These are phyloP conservation scores for Gyromitra esculenta DNA, from an alignment of 2,329 filamentous ascomycete genomes.

Conservation along the genomic window DNA sequence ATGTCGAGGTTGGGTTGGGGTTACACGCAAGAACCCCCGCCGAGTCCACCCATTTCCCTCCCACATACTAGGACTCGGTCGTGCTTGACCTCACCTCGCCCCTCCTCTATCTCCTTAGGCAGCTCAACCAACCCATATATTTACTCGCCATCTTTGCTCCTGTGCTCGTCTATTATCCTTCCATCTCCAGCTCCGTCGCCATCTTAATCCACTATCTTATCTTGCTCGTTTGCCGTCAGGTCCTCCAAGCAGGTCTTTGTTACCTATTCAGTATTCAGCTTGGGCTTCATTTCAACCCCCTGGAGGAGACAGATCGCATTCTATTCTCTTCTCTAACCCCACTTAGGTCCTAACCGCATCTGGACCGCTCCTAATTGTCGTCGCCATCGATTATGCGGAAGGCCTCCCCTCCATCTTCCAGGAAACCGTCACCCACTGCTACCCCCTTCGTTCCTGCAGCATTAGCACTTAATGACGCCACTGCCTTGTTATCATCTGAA, in stretches of 20 bases:
- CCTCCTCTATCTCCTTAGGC: neutral
- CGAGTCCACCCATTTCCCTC: neutral
- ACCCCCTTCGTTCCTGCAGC: conserved; percentile 38
- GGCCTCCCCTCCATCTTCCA: conserved; percentile 1
- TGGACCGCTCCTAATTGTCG: neutral
- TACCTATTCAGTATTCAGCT: neutral
- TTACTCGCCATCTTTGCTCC: neutral
- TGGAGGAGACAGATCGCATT: neutral
- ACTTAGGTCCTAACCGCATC: neutral
- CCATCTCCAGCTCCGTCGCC: neutral
- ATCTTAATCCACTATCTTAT: neutral
- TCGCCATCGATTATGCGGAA: conserved; percentile 22
- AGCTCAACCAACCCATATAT: neutral
- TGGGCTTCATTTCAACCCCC: neutral
- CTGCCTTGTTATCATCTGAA: conserved; percentile 17
- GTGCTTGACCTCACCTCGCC: neutral
- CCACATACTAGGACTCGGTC: neutral
- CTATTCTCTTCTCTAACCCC: conserved; percentile 1
- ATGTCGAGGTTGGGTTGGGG: neutral
- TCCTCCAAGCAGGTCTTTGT: neutral
- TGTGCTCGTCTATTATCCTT: neutral
- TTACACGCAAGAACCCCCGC: conserved; percentile 20
- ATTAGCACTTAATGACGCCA: neutral
- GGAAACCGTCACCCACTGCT: conserved; percentile 49
- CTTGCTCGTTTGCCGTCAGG: neutral